Percentiles rank a stretch among this genome's conserved stretches.
Evolutionary conservation across 2,329 filamentous ascomycete genomes (phyloP).

Genomic region (Fusarium redolens): DNA sequence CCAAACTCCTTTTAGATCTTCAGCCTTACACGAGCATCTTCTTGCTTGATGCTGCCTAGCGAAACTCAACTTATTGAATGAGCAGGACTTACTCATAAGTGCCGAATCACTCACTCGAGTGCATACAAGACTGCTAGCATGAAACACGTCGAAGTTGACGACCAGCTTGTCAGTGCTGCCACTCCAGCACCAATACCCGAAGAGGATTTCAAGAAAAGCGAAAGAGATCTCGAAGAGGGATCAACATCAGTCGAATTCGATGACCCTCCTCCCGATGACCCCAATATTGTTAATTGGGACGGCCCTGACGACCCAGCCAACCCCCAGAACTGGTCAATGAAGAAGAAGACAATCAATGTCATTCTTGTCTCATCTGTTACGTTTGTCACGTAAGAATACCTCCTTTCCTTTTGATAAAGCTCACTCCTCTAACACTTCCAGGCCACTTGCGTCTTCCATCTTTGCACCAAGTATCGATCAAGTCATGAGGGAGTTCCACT

Average conservation of each 20-base stretch:
- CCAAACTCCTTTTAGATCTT: background rate
- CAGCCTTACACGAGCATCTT: background rate
- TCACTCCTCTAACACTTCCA: slow-evolving; percentile 33
- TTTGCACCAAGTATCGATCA: slow-evolving; percentile 66
- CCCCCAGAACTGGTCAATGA: slow-evolving; percentile 68
- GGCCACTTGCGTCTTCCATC: slow-evolving; percentile 65
- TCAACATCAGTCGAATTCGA: slow-evolving; percentile 38
- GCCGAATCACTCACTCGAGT: background rate
- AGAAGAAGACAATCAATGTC: slow-evolving; percentile 51
- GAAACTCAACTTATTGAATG: background rate
- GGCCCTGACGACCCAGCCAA: slow-evolving; percentile 66
- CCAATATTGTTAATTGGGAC: slow-evolving; percentile 67
- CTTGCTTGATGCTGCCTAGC: background rate
- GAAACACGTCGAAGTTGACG: slow-evolving; percentile 10
- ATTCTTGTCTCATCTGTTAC: slow-evolving; percentile 54
- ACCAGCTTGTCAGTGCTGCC: slow-evolving; percentile 16
- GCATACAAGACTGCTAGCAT: slow-evolving; percentile 12
- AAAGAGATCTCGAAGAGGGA: slow-evolving; percentile 36
- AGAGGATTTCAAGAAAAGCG: slow-evolving; percentile 20
- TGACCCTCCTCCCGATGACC: slow-evolving; percentile 28
- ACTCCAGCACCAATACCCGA: slow-evolving; percentile 3
- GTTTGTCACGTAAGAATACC: slow-evolving; percentile 50
- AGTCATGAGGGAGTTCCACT: slow-evolving; percentile 63
- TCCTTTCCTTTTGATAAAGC: background rate
- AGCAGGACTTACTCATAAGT: background rate